Base-by-base conservation (phyloP, 164 flowering plant species). In the Nelumbo lutea region DNA sequence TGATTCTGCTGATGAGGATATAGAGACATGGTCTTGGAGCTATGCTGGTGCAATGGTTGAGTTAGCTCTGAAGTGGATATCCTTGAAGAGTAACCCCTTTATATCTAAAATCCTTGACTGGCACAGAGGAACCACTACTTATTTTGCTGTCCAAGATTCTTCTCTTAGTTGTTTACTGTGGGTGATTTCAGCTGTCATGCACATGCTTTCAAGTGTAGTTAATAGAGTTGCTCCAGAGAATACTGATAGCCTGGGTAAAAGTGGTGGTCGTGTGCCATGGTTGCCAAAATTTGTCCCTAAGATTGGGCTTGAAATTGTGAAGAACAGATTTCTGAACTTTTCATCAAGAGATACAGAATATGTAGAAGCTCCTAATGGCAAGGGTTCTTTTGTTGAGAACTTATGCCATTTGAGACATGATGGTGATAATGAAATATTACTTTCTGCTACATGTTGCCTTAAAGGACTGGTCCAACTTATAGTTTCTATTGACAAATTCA, bases 371-470 rank as follows among this genome's bases (percentile, higher is more conserved):
- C 51, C 66, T 64, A 58, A 68, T 56, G 73, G 62, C 62, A 70
- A 76, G 52, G 56, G 72, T 42, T 84, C 93, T 67, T 79, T 92
- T 9, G 45, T 85, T 59, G 82, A 79, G 67, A 67, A 65, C 61
- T 70, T 92, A 46, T 83, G 89, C 73, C 42, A 70, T 74, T 75
- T 88, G 70, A 85, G 93, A 72, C 79, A 59, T 61, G 73, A 76
- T 62, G 44, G 74, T 67, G 79, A 83, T 42, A 27, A 43, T 76
- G 90, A 84, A 73, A 68, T 77, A 61, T 85, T 96, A 41, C 70
- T 95, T 68, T 87, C 91, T 74, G 85, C 93, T 71, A 76, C 73
- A 39, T 80, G 88, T 76, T 90, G 91, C 79, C 93, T 92, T 73
- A 81, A 83, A 68, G 88, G 85, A 53, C 68, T 90, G 59, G 44